Evolutionary conservation across 2,329 filamentous ascomycete genomes (phyloP).

Genomic region (Coniosporium tulheliwenetii): DNA sequence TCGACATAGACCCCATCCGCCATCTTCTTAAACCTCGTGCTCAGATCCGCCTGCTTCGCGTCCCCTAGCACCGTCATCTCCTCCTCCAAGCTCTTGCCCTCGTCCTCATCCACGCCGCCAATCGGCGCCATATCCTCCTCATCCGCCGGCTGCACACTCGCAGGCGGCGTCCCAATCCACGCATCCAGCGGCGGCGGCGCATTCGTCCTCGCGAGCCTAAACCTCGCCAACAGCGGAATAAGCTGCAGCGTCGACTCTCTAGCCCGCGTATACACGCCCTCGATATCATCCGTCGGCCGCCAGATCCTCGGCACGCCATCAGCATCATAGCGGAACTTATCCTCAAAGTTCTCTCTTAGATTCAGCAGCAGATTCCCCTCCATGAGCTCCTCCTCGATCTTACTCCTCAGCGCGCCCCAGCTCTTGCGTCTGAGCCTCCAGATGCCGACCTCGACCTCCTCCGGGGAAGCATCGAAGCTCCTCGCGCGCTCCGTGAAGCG

Average conservation of each 20-base stretch:
- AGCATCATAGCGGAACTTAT: slow-evolving; percentile 97
- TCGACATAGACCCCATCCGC: slow-evolving; percentile 97
- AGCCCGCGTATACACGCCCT: slow-evolving; percentile 83
- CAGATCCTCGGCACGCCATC: slow-evolving; percentile 89
- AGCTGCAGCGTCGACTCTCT: slow-evolving; percentile 83
- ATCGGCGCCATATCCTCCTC: slow-evolving; percentile 84
- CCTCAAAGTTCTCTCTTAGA: slow-evolving; percentile 94
- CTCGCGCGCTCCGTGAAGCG: slow-evolving; percentile 78
- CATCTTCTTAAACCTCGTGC: slow-evolving; percentile 93
- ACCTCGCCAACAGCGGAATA: slow-evolving; percentile 76
- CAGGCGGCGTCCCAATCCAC: slow-evolving; percentile 69
- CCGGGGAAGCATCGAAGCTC: slow-evolving; percentile 82
- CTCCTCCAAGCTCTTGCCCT: slow-evolving; percentile 86
- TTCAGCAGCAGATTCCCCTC: slow-evolving; percentile 93
- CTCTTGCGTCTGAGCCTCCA: slow-evolving; percentile 90
- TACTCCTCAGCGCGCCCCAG: slow-evolving; percentile 78
- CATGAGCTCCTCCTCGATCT: slow-evolving; percentile 95
- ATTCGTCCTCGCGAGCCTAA: slow-evolving; percentile 61
- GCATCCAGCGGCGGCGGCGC: slow-evolving; percentile 65
- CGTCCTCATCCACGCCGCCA: slow-evolving; percentile 85
- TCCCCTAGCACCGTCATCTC: slow-evolving; percentile 93
- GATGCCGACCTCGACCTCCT: slow-evolving; percentile 81
- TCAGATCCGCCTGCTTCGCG: slow-evolving; percentile 77
- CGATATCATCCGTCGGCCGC: slow-evolving; percentile 93
- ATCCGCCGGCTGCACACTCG: slow-evolving; percentile 60